These are phyloP conservation scores for Trichoderma erinaceum DNA, from an alignment of 495 filamentous ascomycete genomes.

Conservation along the genomic window DNA sequence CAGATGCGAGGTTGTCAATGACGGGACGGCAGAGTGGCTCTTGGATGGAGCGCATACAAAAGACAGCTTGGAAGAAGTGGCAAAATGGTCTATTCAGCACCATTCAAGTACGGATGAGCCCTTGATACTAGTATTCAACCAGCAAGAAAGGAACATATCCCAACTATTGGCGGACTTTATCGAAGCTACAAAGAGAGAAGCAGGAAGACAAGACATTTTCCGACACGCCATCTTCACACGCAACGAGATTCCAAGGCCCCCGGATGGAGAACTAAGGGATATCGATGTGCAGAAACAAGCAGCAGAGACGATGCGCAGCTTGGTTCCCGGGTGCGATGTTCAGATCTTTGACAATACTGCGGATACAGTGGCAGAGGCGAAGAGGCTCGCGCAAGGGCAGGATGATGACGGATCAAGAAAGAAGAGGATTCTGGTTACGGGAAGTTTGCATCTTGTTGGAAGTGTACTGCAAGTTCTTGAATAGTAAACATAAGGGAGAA, in stretches of 20 bases:
- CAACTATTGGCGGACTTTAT: constrained; percentile 51
- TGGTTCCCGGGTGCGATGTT: constrained; percentile 21
- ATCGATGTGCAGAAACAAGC: constrained; percentile 31
- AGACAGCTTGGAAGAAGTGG: constrained; percentile 67
- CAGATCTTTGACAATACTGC: constrained; percentile 24
- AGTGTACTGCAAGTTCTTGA: constrained; percentile 73
- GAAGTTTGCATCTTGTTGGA: constrained; percentile 85
- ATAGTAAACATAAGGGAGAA: constrained; percentile 21
- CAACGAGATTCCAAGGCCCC: constrained; percentile 29
- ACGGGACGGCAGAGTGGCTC: constrained; percentile 58
- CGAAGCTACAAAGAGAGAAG: constrained; percentile 19
- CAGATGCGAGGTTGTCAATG: constrained; percentile 63
- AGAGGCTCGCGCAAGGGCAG: constrained; percentile 18
- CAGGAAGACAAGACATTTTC: constrained; percentile 22
- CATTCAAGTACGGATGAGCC: constrained; percentile 22
- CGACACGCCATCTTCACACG: constrained; percentile 36
- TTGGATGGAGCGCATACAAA: constrained; percentile 88
- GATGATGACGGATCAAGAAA: constrained; percentile 17
- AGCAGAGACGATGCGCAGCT: constrained; percentile 22
- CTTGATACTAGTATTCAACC: constrained; percentile 79
- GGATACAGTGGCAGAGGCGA: constrained; percentile 27
- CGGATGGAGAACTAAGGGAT: constrained; percentile 26
- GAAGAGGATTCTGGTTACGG: constrained; percentile 56
- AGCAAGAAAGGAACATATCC: constrained; percentile 71
- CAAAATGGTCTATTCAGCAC: constrained; percentile 51